Evolutionary conservation across 2,329 filamentous ascomycete genomes (phyloP).

Genomic region (Thielaviopsis punctulata): DNA sequence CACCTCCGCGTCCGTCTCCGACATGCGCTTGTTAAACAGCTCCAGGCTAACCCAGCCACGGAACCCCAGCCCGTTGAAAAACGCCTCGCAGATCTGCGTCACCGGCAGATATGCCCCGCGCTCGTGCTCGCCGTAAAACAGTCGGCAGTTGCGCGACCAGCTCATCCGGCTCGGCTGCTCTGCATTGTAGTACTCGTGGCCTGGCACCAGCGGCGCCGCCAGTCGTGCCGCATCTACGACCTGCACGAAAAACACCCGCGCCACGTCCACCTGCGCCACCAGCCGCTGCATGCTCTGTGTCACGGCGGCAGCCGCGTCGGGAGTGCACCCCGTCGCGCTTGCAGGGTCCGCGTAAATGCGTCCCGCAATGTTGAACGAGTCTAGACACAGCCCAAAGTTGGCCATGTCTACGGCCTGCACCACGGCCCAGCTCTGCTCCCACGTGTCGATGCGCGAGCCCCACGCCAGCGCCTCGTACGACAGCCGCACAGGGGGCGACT

Average conservation of each 20-base stretch:
- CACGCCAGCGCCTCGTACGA: conserved; percentile 60
- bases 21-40: conserved; percentile 46
- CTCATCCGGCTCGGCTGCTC: conserved; percentile 42
- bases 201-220: conserved; percentile 33
- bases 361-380: conserved; percentile 63
- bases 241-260: conserved; percentile 60
- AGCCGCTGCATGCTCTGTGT: conserved; percentile 36
- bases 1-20: conserved; percentile 30
- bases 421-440: conserved; percentile 56
- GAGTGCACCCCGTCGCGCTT: conserved; percentile 29
- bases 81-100: conserved; percentile 38
- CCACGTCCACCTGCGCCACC: conserved; percentile 35
- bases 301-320: conserved; percentile 38
- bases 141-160: conserved; percentile 56
- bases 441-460: conserved; percentile 52
- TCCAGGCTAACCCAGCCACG: conserved; percentile 56
- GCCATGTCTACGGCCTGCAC: conserved; percentile 44
- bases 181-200: conserved; percentile 20
- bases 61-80: conserved; percentile 47
- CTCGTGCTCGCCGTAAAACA: conserved; percentile 38
- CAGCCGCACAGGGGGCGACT: conserved; percentile 43
- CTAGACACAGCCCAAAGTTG: conserved; percentile 63
- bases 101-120: conserved; percentile 52
- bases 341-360: conserved; percentile 54
- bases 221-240: conserved; percentile 58